Evolutionary conservation across 2,329 filamentous ascomycete genomes (phyloP), one percentile per base, ranked within the genome.

Genomic region (Zalaria sp.): DNA sequence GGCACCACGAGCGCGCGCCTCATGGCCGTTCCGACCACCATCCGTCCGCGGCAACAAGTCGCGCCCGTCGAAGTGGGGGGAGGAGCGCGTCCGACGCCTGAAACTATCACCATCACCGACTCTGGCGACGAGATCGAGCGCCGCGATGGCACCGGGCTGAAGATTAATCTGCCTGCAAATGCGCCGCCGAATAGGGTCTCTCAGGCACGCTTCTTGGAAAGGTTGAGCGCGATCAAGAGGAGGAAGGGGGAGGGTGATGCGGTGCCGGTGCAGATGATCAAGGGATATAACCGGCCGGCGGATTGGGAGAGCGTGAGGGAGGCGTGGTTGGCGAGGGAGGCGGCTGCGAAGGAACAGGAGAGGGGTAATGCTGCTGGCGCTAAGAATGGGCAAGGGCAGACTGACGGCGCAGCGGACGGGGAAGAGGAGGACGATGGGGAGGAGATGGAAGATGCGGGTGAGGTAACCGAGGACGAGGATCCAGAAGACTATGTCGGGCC

Each of bases 1-100:
- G 80, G 75, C n/a, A 75, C 78, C 31, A 80, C 79, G 46, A 75
- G 76, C 39, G 73, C 79, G 6, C 78, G 83, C 43, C 73, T 93
- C 44, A 66, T 81, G 37, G 82, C 82, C 8, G 73, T 67, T 28
- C 77, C 81, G 47, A 75, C 76, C 45, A 68, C 73, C 32, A 59
- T 86, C 9, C 55, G 57, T 11, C 58, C 57, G n/a, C 52, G 50
- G 9, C 18, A 18, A 18, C 18, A 18, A 18, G 37, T 29, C 5
- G 27, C 38, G 5, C 25, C 32, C 9, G 6, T 29, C 1, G 18
- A 18, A 18, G 18, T 18, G 18, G 18, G 18, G 18, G 18, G 18
- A 18, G 18, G 18, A 18, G 29, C 29, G 7, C 7, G n/a, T 7
- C 35, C 35, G 6, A 28, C 38, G 38, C 34, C 29, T 25, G 9